Evolutionary conservation across 495 filamentous ascomycete genomes (phyloP).

Genomic region (Aspergillus sclerotioniger): DNA sequence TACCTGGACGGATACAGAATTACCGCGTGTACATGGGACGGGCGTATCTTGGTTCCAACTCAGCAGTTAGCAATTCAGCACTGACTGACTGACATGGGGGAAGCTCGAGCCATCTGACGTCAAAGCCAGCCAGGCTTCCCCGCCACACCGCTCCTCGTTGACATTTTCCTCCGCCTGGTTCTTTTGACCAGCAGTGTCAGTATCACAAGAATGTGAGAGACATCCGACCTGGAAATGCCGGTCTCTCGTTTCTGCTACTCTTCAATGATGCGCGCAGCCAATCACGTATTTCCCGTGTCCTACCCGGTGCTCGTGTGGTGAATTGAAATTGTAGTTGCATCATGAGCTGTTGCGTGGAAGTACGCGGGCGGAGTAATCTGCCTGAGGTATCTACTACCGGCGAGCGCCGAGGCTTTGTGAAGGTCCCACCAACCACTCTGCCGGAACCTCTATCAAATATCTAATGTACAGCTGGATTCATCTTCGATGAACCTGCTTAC

Average conservation of each 20-base stretch:
- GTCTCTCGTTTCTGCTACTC: neutral
- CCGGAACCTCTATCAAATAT: neutral
- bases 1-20: neutral
- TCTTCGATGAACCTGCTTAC: too few species aligned
- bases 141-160: slow-evolving; percentile 8
- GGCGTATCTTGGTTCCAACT: neutral
- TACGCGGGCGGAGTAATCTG: neutral
- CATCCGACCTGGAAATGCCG: neutral
- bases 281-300: neutral
- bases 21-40: neutral
- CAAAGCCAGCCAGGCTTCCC: slow-evolving; percentile 3
- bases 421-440: neutral
- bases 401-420: neutral
- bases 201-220: neutral
- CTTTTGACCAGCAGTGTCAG: too few species aligned
- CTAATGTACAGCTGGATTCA: too few species aligned
- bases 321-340: neutral
- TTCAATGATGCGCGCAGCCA: neutral
- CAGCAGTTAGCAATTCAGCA: neutral
- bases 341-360: neutral
- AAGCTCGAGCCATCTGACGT: slow-evolving; percentile 16
- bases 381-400: neutral
- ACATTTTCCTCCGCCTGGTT: neutral
- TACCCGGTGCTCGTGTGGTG: neutral
- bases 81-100: neutral